Conservation (phyloP, 768 basidiomycete genomes). For the Calocera viscosa region DNA sequence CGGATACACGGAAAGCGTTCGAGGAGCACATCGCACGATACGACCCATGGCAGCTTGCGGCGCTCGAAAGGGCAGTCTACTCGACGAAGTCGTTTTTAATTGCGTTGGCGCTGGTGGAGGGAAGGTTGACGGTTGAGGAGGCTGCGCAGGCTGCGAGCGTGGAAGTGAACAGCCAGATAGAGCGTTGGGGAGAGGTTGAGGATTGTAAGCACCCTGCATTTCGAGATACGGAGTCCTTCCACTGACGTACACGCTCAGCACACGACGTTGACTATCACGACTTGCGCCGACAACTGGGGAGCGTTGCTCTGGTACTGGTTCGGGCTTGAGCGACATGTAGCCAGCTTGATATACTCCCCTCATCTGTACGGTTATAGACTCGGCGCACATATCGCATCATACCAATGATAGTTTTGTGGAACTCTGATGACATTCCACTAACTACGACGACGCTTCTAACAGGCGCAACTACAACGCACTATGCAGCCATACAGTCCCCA, state of each 20-base stretch:
- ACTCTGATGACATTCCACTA: not conserved
- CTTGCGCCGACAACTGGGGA: conserved; percentile 72
- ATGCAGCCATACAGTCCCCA: not conserved
- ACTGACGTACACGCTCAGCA: conserved; percentile 37
- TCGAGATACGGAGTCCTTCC: not conserved
- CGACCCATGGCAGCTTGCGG: conserved; percentile 24
- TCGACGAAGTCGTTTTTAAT: conserved; percentile 85
- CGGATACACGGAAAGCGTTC: conserved; percentile 52
- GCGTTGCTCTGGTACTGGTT: conserved; percentile 50
- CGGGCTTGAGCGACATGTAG: not conserved
- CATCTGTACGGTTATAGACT: no score
- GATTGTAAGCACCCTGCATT: conserved; percentile 60
- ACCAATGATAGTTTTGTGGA: not conserved
- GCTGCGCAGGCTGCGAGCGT: conserved; percentile 78
- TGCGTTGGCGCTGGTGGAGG: conserved; percentile 68
- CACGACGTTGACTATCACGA: conserved; percentile 98
- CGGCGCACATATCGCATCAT: not conserved
- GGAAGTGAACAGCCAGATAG: conserved; percentile 90
- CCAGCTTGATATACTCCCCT: no score
- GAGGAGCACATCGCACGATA: conserved; percentile 51
- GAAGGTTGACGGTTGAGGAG: conserved; percentile 63
- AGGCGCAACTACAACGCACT: not conserved
- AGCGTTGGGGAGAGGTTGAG: conserved; percentile 99
- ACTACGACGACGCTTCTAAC: not conserved
- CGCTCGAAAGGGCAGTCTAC: conserved; percentile 82